Evolutionary conservation across 2,329 filamentous ascomycete species (phyloP).

Genomic region (Penicillium freii): DNA sequence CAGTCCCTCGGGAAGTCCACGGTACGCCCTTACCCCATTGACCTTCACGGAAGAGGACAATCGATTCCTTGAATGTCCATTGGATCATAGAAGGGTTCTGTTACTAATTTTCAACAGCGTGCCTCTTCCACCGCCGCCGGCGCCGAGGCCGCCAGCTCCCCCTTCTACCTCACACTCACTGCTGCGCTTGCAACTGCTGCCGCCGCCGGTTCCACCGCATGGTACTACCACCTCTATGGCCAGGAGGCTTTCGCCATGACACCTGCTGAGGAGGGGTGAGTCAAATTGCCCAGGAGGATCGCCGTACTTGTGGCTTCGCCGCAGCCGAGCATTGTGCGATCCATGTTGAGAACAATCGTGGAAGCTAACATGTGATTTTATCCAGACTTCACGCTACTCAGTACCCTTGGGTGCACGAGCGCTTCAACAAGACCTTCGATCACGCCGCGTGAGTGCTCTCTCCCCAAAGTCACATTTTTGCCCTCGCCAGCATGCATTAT

Average conservation of each 20-base stretch:
- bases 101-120: conserved; percentile 49
- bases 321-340: conserved; percentile 27
- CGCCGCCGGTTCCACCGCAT: conserved; percentile 84
- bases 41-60: conserved; percentile 28
- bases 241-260: conserved; percentile 84
- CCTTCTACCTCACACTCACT: conserved; percentile 80
- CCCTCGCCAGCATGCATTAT: background rate
- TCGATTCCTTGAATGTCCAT: conserved; percentile 21
- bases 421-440: conserved; percentile 94
- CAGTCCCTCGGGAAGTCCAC: conserved; percentile 71
- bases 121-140: conserved; percentile 69
- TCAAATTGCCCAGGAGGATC: conserved; percentile 33
- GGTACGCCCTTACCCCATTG: conserved; percentile 60
- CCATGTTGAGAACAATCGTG: conserved; percentile 15
- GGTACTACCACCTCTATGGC: conserved; percentile 97
- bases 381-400: conserved; percentile 81
- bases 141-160: conserved; percentile 68
- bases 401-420: conserved; percentile 94
- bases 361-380: conserved; percentile 27
- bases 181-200: conserved; percentile 82
- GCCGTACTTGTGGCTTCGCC: conserved; percentile 19
- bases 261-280: conserved; percentile 97
- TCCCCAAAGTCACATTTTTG: conserved; percentile 10
- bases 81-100: conserved; percentile 33
- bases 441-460: conserved; percentile 77